Conservation (phyloP, 371 early-diverging fungal species). For the Mucor lusitanicus region DNA sequence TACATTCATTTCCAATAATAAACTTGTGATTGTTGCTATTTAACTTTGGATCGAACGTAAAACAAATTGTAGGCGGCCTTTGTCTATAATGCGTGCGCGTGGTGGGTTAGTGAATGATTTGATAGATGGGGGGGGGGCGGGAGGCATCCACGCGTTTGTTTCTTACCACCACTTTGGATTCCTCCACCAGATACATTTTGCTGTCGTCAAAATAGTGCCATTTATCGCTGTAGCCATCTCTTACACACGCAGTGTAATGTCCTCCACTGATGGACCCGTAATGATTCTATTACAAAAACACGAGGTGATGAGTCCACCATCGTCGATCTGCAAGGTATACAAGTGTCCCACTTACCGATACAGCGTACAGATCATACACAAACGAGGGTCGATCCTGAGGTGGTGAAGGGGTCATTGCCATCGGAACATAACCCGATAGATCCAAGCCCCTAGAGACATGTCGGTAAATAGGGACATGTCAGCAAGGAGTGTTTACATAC, state of each 20-base stretch:
- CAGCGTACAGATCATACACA: constrained; percentile 86
- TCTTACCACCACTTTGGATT: constrained; percentile 66
- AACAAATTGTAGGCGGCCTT: constrained; percentile 40
- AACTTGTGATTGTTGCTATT: constrained; percentile 10
- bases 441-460: constrained; percentile 28
- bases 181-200: constrained; percentile 68
- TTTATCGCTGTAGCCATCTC: constrained; percentile 71
- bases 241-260: constrained; percentile 95
- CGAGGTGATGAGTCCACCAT: background rate
- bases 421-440: constrained; percentile 35
- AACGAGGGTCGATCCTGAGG: constrained; percentile 36
- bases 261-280: constrained; percentile 92
- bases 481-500: constrained; percentile 20
- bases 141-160: constrained; percentile 52
- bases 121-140: too few relatives aligned
- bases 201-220: constrained; percentile 97
- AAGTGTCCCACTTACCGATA: constrained; percentile 57
- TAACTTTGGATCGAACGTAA: constrained; percentile 34
- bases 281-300: constrained; percentile 72
- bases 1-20: background rate
- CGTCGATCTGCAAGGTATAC: background rate
- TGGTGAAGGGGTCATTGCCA: constrained; percentile 32
- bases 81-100: constrained; percentile 11
- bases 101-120: background rate
- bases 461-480: background rate